Evolutionary conservation across 495 filamentous ascomycete species (phyloP).

Genomic region (Choiromyces venosus): DNA sequence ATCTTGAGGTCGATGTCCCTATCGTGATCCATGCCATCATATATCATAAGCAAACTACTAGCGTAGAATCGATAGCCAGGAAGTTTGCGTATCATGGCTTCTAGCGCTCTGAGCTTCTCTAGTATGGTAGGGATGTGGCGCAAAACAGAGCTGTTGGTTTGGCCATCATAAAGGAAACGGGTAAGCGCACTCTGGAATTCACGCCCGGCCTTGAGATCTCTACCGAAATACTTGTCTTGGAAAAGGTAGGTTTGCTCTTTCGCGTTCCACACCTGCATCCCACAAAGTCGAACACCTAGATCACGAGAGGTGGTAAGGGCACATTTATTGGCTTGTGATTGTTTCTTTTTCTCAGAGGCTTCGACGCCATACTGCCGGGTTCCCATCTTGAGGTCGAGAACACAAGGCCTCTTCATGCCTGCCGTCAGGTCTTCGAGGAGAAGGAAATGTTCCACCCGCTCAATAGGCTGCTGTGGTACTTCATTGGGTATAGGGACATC

Average conservation of each 20-base stretch:
- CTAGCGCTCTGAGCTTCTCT: conserved; percentile 71
- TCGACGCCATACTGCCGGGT: conserved; percentile 98
- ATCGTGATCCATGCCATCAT: conserved; percentile 67
- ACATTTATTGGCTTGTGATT: conserved; percentile 88
- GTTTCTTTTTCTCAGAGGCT: conserved; percentile 81
- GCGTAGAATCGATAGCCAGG: conserved; percentile 92
- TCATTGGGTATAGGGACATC: conserved; percentile 49
- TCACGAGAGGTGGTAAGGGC: conserved; percentile 84
- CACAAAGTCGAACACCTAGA: conserved; percentile 88
- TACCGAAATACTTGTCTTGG: conserved; percentile 95
- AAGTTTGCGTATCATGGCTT: conserved; percentile 71
- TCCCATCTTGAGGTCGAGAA: conserved; percentile 97
- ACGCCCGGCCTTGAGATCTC: conserved; percentile 76
- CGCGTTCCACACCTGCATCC: conserved; percentile 92
- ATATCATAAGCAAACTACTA: conserved; percentile 86
- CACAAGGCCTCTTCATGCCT: conserved; percentile 92
- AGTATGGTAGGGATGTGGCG: conserved; percentile 83
- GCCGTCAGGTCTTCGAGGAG: conserved; percentile 95
- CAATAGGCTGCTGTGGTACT: conserved; percentile 48
- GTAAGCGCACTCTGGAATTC: conserved; percentile 88
- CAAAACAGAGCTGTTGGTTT: conserved; percentile 66
- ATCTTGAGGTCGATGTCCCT: conserved; percentile 84
- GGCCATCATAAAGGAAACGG: conserved; percentile 87
- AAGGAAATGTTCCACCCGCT: conserved; percentile 84
- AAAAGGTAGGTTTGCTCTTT: conserved; percentile 77